Conservation (phyloP, 345 rosid genomes). For the Gynandropsis gynandra region DNA sequence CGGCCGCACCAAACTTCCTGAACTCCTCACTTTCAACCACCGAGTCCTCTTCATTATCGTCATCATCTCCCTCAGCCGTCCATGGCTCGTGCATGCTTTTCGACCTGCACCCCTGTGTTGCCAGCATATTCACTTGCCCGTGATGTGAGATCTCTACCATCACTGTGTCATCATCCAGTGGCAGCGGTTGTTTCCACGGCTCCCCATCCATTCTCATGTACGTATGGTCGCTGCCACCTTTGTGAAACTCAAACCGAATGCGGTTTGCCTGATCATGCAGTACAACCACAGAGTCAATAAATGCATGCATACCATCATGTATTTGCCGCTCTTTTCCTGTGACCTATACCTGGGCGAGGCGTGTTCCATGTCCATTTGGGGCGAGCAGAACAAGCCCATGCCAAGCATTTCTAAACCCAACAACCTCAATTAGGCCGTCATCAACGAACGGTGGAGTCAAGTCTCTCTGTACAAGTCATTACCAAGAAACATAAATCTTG, state of each 20-base stretch:
- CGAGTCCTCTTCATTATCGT: slow-evolving; percentile 33
- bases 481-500: neutral
- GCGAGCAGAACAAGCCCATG: slow-evolving; percentile 77
- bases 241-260: slow-evolving; percentile 69
- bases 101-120: slow-evolving; percentile 55
- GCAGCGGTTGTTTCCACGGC: slow-evolving; percentile 87
- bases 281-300: neutral
- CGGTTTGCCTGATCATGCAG: slow-evolving; percentile 46
- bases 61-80: slow-evolving; percentile 34
- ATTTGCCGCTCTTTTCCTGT: neutral
- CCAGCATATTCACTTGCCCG: slow-evolving; percentile 90
- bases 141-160: slow-evolving; percentile 75
- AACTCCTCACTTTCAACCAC: slow-evolving; percentile 36
- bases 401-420: slow-evolving; percentile 97
- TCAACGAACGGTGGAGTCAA: slow-evolving; percentile 78
- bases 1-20: slow-evolving; percentile 86
- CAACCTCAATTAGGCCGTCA: slow-evolving; percentile 71
- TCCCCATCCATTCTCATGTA: slow-evolving; percentile 90
- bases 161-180: slow-evolving; percentile 63
- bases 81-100: slow-evolving; percentile 43
- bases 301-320: neutral
- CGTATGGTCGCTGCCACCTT: slow-evolving; percentile 60
- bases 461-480: slow-evolving; percentile 43
- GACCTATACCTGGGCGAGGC: slow-evolving; percentile 69
- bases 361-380: slow-evolving; percentile 88